Percentiles rank a stretch among this genome's conserved stretches.
Evolutionary conservation across 2,329 filamentous ascomycete species (phyloP).

Genomic region (Pseudocercospora ulei): DNA sequence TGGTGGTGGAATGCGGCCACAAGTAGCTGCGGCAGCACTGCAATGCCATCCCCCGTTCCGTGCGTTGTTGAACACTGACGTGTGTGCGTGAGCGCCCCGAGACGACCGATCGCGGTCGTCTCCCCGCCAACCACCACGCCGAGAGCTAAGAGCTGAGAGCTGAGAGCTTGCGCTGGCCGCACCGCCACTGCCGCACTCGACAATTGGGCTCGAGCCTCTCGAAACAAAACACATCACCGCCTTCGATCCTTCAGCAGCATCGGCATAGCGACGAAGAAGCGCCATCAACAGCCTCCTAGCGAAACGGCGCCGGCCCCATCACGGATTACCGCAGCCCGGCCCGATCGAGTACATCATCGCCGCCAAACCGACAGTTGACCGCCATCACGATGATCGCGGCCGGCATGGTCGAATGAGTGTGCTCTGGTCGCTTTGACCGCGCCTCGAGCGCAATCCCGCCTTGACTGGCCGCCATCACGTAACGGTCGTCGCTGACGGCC

Average conservation of each 20-base stretch:
- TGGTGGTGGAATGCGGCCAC: too few species aligned
- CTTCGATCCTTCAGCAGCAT: background rate
- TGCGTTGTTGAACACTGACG: too few species aligned
- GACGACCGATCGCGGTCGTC: too few species aligned
- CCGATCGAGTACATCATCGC: conserved; percentile 2
- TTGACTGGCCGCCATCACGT: background rate
- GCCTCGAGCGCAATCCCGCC: conserved; percentile 2
- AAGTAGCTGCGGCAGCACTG: too few species aligned
- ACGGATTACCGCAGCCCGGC: background rate
- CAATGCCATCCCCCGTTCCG: too few species aligned
- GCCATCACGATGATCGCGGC: background rate
- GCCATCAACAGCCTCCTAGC: background rate
- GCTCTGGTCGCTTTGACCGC: background rate
- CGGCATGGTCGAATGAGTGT: conserved; percentile 4
- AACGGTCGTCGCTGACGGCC: conserved; percentile 6
- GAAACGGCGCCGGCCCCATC: background rate
- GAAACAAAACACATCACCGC: background rate
- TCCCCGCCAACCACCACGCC: too few species aligned
- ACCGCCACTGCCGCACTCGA: too few species aligned
- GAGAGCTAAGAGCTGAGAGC: too few species aligned
- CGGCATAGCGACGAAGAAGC: background rate
- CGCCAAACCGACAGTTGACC: background rate
- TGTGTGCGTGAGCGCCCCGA: too few species aligned
- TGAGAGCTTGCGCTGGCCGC: too few species aligned
- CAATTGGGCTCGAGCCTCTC: background rate